Conservation (phyloP, 2,329 filamentous ascomycete species). For the Colletotrichum higginsianum region DNA sequence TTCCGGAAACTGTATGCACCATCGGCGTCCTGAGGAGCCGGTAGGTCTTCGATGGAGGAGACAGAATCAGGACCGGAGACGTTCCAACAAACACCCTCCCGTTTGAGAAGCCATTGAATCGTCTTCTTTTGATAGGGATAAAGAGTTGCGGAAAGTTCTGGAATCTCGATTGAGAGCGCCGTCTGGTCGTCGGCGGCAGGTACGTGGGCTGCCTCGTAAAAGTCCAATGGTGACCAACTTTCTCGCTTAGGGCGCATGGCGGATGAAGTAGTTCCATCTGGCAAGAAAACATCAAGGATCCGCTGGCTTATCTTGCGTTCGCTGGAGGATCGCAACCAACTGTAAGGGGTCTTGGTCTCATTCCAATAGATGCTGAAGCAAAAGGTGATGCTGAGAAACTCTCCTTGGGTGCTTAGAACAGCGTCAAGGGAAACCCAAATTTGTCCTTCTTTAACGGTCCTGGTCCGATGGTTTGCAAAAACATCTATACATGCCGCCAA, state of each 20-base stretch:
- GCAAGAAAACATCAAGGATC: constrained; percentile 57
- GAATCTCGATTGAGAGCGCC: constrained; percentile 57
- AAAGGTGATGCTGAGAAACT: constrained; percentile 50
- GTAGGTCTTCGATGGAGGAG: constrained; percentile 43
- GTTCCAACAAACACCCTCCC: constrained; percentile 73
- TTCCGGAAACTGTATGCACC: constrained; percentile 37
- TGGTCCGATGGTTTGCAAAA: constrained; percentile 37
- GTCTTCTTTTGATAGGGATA: constrained; percentile 82
- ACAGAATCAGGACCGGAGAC: constrained; percentile 40
- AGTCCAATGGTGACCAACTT: constrained; percentile 66
- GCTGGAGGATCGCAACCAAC: constrained; percentile 47
- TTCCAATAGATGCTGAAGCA: constrained; percentile 60
- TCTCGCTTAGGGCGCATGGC: constrained; percentile 38
- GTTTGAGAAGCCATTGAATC: constrained; percentile 77
- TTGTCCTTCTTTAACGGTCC: constrained; percentile 26
- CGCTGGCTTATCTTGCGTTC: constrained; percentile 53
- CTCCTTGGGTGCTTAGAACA: constrained; percentile 48
- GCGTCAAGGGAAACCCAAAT: constrained; percentile 55
- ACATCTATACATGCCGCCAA: constrained; percentile 40
- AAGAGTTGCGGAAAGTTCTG: constrained; percentile 64
- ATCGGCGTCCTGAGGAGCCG: not conserved
- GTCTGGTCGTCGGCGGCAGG: constrained; percentile 63
- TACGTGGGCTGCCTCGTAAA: constrained; percentile 79
- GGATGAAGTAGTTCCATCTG: constrained; percentile 47
- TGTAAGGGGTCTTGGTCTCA: constrained; percentile 52